A percentile compares a stretch with the other conserved stretches of the same genome.
phyloP scores from a whole-genome alignment of 1,139 yeast species.

The Citeromyces siamensis region DNA sequence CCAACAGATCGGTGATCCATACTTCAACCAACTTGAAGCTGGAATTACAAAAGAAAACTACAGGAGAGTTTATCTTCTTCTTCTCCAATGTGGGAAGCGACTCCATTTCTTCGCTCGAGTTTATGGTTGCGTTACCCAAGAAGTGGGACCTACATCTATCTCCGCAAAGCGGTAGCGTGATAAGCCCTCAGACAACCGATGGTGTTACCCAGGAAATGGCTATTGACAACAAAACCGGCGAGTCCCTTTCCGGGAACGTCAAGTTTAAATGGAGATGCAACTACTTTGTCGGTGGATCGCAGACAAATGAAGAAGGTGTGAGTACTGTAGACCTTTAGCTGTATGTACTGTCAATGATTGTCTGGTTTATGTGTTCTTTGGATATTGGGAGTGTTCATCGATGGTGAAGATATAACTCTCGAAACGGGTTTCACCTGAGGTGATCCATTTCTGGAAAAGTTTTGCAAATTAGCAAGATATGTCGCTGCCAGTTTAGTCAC shows the following conservation, averaged over 20 bases:
- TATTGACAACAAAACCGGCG: constrained; percentile 36
- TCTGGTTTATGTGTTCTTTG: neutral
- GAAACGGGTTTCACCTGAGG: constrained; percentile 4
- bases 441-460: constrained; percentile 4
- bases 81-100: constrained; percentile 33
- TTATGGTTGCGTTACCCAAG: constrained; percentile 79
- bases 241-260: constrained; percentile 27
- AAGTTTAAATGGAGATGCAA: constrained; percentile 78
- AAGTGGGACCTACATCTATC: constrained; percentile 49
- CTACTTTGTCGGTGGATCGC: constrained; percentile 34
- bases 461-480: constrained; percentile 45
- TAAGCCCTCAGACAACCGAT: constrained; percentile 36
- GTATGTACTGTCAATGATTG: constrained; percentile 8
- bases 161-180: constrained; percentile 51
- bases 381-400: neutral
- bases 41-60: constrained; percentile 33
- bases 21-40: constrained; percentile 39
- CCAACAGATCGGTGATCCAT: constrained; percentile 4
- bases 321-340: constrained; percentile 13
- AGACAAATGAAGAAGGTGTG: constrained; percentile 47
- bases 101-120: constrained; percentile 41
- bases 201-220: constrained; percentile 49
- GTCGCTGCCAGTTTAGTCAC: constrained; percentile 65
- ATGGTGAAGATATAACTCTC: constrained; percentile 1
- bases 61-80: constrained; percentile 29